Percentiles rank a stretch among this genome's conserved stretches.
phyloP scores from a whole-genome alignment of 2,329 filamentous ascomycete species.

The Lojkania enalia region DNA sequence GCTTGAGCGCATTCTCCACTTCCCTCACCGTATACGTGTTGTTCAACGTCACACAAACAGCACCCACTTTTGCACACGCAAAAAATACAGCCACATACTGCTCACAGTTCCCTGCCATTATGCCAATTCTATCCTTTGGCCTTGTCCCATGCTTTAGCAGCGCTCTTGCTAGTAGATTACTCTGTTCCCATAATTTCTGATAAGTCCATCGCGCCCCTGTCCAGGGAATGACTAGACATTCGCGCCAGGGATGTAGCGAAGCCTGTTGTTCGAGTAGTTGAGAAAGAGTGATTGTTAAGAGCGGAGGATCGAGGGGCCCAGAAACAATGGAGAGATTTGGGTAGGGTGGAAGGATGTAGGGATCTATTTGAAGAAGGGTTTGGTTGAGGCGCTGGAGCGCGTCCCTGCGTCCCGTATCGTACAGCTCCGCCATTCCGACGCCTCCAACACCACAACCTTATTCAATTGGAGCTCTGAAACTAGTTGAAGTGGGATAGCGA shows the following conservation, averaged over 20 bases:
- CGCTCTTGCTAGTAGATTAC: slow-evolving; percentile 44
- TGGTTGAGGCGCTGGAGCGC: slow-evolving; percentile 42
- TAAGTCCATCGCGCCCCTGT: slow-evolving; percentile 74
- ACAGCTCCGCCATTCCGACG: slow-evolving; percentile 28
- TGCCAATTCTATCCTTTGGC: slow-evolving; percentile 70
- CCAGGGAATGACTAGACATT: slow-evolving; percentile 76
- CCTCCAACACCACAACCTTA: too few species aligned
- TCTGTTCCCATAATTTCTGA: slow-evolving; percentile 44
- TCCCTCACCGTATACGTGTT: slow-evolving; percentile 79
- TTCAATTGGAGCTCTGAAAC: too few species aligned
- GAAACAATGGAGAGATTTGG: slow-evolving; percentile 63
- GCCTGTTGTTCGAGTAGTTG: slow-evolving; percentile 74
- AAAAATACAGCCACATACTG: slow-evolving; percentile 70
- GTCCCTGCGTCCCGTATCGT: slow-evolving; percentile 31
- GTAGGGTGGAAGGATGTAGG: slow-evolving; percentile 42
- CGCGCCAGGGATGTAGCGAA: slow-evolving; percentile 64
- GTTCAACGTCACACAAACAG: slow-evolving; percentile 72
- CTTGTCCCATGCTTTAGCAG: slow-evolving; percentile 68
- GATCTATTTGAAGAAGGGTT: slow-evolving; percentile 44
- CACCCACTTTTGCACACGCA: slow-evolving; percentile 60
- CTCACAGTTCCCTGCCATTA: slow-evolving; percentile 69
- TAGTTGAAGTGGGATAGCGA: too few species aligned
- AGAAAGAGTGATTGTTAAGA: slow-evolving; percentile 72
- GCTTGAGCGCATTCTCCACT: slow-evolving; percentile 70
- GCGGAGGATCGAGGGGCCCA: slow-evolving; percentile 68